Base-by-base conservation (phyloP, 768 basidiomycete species). In the Zangia roseola region DNA sequence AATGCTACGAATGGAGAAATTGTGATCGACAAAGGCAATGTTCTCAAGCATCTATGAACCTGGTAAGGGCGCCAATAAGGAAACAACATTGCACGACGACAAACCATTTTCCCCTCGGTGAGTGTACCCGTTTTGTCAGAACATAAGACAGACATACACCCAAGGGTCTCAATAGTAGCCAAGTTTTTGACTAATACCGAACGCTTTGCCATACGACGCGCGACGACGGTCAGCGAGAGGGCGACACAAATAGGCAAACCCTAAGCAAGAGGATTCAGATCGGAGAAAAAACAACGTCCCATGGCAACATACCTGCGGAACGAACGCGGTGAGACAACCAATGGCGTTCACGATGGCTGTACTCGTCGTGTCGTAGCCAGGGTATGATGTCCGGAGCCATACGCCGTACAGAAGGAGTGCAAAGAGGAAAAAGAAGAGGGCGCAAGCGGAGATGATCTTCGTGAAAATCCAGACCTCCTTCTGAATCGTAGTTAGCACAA, bases 101-200 rank as follows among this genome's bases (percentile, higher is more conserved):
- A 45, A 39, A 68, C 69, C 79, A 80, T 81, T 50, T 65, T 68
- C 10, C 73, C 74, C 26, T 73, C 62, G 0, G 74, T 80, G 23
- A 81, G 66, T 1, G 74, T 78, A 21, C 76, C 76, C 2, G 76
- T 75, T 57, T 81, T 81, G 66, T 81, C 80, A 8, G 76, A 75
- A 58, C 77, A 78, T 14, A 81, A 50, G 36, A 78, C 72, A 7
- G 74, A 72, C 62, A 81, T 76, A 24, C 70, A 67, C 4, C 80
- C 80, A 26, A 81, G 68, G 1, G 76, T 77, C 55, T 80, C 79
- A 43, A 81, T 74, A 3, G 75, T 79, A 33, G 74, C 72, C 43
- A 81, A 60, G 23, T 73, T 74, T 54, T 79, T 79, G 49, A 78
- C 76, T 35, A 76, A 60, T 9, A 77, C 71, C 19, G 71, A 74